Conservation (phyloP, 768 basidiomycete genomes). For the Rhodotorula taiwanensis region DNA sequence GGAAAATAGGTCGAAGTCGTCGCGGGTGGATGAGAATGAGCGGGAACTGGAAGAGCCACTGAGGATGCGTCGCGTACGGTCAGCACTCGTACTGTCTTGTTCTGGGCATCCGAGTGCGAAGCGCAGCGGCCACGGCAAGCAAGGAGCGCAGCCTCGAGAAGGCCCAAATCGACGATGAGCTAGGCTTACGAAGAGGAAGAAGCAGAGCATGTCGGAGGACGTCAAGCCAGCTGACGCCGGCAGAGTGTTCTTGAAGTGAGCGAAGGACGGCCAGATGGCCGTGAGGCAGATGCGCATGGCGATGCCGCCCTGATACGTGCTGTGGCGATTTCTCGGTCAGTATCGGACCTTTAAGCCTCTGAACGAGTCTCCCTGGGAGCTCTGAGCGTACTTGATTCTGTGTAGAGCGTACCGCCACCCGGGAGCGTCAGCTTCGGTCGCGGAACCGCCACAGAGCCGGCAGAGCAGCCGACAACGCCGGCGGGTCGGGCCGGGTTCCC, state of each 20-base stretch:
- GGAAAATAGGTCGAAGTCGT: conserved; percentile 32
- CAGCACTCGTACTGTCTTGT: too few relatives aligned
- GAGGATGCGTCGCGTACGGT: too few relatives aligned
- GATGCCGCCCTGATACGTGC: conserved; percentile 18
- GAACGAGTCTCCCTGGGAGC: too few relatives aligned
- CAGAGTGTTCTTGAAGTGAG: conserved; percentile 24
- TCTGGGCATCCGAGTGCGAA: background rate
- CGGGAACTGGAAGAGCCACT: background rate
- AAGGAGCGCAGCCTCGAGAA: background rate
- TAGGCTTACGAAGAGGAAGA: conserved; percentile 31
- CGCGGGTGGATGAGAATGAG: conserved; percentile 29
- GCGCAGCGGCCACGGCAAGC: background rate
- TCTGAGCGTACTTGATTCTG: too few relatives aligned
- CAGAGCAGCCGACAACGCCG: too few relatives aligned
- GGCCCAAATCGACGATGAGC: conserved; percentile 21
- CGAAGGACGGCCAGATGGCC: conserved; percentile 32
- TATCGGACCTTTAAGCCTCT: too few relatives aligned
- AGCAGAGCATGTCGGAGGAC: conserved; percentile 24
- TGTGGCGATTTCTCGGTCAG: too few relatives aligned
- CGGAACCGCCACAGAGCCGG: too few relatives aligned
- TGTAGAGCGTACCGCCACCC: too few relatives aligned
- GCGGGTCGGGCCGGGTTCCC: too few relatives aligned
- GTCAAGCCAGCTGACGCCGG: conserved; percentile 25
- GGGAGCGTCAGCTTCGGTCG: too few relatives aligned
- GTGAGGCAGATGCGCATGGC: conserved; percentile 23